phyloP scores from a whole-genome alignment of 768 basidiomycete species.

The Candolleomyces aberdarensis region DNA sequence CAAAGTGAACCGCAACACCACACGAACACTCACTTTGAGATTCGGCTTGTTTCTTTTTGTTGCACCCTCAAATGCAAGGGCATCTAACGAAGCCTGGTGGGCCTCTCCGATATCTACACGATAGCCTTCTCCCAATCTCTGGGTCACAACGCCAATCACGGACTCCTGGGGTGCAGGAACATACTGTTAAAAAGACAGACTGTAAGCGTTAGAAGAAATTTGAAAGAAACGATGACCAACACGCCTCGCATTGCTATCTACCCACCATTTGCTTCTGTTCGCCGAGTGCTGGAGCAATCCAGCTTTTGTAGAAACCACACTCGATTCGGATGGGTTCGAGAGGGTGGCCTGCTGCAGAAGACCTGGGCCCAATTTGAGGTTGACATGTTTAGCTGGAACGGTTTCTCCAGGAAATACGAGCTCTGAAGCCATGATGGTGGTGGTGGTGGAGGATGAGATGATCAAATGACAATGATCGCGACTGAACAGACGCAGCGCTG shows the following conservation, averaged over 20 bases:
- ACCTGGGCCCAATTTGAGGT: constrained; percentile 86
- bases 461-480: constrained; percentile 9
- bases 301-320: constrained; percentile 60
- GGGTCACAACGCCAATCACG: constrained; percentile 80
- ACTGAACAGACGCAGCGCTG: not conserved
- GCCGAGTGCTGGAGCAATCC: constrained; percentile 66
- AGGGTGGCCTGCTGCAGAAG: constrained; percentile 47
- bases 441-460: constrained; percentile 1
- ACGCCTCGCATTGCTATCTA: constrained; percentile 81
- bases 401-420: constrained; percentile 79
- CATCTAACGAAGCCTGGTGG: constrained; percentile 82
- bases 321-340: constrained; percentile 24
- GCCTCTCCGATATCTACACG: constrained; percentile 92
- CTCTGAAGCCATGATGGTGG: constrained; percentile 26
- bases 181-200: constrained; percentile 53
- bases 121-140: constrained; percentile 84
- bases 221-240: constrained; percentile 45
- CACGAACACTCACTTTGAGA: constrained; percentile 63
- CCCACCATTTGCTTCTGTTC: constrained; percentile 82
- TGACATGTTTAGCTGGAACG: constrained; percentile 71
- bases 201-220: constrained; percentile 4
- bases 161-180: constrained; percentile 87
- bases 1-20: not conserved
- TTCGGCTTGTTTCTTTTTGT: constrained; percentile 93
- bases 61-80: constrained; percentile 92